These are phyloP conservation scores for Amauroascus verrucosus DNA, from an alignment of 2,329 filamentous ascomycete species.

Conservation along the genomic window DNA sequence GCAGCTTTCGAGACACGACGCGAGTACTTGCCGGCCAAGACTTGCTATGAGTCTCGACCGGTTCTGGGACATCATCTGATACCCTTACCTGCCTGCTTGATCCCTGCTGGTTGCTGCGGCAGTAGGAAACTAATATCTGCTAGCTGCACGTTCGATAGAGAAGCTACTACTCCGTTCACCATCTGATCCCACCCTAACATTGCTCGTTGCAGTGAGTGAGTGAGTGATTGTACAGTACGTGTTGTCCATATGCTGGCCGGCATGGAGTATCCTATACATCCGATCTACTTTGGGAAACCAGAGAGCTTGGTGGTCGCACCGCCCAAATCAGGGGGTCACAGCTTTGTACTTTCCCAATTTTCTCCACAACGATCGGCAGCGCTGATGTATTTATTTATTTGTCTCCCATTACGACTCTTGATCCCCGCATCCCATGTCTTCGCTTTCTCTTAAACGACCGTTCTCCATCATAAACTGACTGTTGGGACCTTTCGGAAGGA, in stretches of 20 bases:
- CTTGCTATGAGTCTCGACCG: not conserved
- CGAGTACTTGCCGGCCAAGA: not conserved
- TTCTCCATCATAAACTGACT: no score
- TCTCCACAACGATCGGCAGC: constrained; percentile 4
- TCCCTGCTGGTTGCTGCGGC: not conserved
- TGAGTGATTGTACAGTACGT: no score
- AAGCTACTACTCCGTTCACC: no score
- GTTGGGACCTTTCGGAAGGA: no score
- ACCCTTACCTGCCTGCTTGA: not conserved
- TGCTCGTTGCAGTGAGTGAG: no score
- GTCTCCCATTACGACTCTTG: not conserved
- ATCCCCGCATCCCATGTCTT: not conserved
- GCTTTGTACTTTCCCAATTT: constrained; percentile 2
- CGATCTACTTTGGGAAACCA: not conserved
- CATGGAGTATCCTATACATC: no score
- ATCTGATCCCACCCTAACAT: no score
- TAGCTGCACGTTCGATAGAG: not conserved
- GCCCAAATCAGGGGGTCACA: not conserved
- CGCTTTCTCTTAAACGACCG: not conserved
- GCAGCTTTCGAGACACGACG: not conserved
- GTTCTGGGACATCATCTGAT: not conserved
- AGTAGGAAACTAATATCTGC: not conserved
- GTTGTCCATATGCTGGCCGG: no score
- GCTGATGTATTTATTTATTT: not conserved
- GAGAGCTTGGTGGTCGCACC: not conserved